Conservation (phyloP, 2,329 filamentous ascomycete genomes). For the Geosmithia flava region DNA sequence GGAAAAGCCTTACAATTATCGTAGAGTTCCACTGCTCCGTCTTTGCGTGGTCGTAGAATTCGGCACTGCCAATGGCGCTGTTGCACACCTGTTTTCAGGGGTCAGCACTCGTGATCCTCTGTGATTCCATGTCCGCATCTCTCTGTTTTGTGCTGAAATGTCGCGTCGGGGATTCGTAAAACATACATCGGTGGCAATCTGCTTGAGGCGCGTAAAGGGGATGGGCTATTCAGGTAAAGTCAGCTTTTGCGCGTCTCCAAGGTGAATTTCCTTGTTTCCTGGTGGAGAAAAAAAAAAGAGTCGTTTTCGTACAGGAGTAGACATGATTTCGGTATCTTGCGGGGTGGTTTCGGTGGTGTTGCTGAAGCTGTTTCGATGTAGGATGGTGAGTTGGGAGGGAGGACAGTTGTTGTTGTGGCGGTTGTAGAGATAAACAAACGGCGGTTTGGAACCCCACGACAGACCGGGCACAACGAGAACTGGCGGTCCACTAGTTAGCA, state of each 20-base stretch:
- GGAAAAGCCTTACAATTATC: conserved; percentile 86
- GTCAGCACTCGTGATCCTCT: conserved; percentile 3
- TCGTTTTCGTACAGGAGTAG: conserved; percentile 22
- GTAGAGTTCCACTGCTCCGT: conserved; percentile 81
- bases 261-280: too few relatives aligned
- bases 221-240: conserved; percentile 50
- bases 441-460: neutral
- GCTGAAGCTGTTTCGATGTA: too few relatives aligned
- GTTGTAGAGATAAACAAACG: neutral
- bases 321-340: conserved; percentile 16
- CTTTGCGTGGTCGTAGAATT: conserved; percentile 77
- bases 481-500: conserved; percentile 12
- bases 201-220: conserved; percentile 62
- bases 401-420: too few relatives aligned
- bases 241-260: neutral
- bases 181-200: conserved; percentile 74
- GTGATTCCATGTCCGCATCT: neutral
- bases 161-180: conserved; percentile 1
- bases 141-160: neutral
- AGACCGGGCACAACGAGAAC: neutral
- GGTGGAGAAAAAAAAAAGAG: too few relatives aligned
- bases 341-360: neutral
- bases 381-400: too few relatives aligned
- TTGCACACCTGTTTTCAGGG: conserved; percentile 62
- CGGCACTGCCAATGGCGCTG: conserved; percentile 57